Percentiles rank a stretch among this genome's conserved stretches.
Conservation (phyloP, 306 rosid genomes). For the Neltuma alba region DNA sequence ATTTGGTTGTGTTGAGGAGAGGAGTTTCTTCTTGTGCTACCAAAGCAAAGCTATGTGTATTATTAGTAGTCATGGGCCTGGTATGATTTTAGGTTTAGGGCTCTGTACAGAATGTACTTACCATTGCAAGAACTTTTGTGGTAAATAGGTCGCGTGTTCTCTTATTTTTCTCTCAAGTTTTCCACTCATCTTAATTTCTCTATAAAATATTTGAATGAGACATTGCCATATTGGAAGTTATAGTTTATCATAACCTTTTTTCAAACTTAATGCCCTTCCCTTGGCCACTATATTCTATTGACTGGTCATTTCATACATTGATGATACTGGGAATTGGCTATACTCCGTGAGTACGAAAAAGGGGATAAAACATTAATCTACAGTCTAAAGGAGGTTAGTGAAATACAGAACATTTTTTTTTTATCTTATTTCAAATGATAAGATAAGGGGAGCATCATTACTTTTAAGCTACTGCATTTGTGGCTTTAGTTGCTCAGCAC, state of each 20-base stretch:
- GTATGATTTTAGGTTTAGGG: neutral
- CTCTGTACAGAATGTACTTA: neutral
- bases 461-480: conserved; percentile 17
- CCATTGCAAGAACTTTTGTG: neutral
- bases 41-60: neutral
- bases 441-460: conserved; percentile 26
- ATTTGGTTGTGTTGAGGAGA: neutral
- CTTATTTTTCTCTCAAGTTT: neutral
- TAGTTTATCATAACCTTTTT: neutral
- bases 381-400: too few species aligned
- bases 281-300: neutral
- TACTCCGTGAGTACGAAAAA: conserved; percentile 15
- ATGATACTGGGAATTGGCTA: conserved; percentile 3
- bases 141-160: neutral
- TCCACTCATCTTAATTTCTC: neutral
- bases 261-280: conserved; percentile 8
- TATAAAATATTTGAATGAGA: neutral
- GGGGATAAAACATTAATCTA: neutral
- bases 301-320: conserved; percentile 19
- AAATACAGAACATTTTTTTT: neutral
- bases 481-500: neutral
- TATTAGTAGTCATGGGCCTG: neutral
- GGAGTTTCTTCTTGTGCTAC: neutral
- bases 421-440: neutral
- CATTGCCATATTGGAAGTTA: neutral